phyloP scores from a whole-genome alignment of 2,329 filamentous ascomycete genomes.

The Aschersonia sp. region DNA sequence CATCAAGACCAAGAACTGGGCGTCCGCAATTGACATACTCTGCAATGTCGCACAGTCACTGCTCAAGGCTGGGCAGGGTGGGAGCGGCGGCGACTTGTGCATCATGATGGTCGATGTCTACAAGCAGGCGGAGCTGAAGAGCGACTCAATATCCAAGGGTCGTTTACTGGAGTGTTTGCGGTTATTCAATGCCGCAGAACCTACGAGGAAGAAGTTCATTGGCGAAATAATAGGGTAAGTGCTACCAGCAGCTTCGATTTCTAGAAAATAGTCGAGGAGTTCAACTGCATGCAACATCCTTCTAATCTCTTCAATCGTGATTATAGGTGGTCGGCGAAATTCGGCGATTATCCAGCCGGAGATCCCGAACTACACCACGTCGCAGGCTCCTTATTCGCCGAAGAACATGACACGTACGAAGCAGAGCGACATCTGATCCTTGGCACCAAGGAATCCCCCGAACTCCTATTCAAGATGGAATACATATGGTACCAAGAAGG shows the following conservation, averaged over 20 bases:
- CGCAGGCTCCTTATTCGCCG: slow-evolving; percentile 73
- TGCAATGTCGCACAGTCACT: slow-evolving; percentile 72
- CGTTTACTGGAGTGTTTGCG: slow-evolving; percentile 65
- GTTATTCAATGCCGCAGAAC: slow-evolving; percentile 70
- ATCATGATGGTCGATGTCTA: slow-evolving; percentile 83
- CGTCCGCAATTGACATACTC: slow-evolving; percentile 75
- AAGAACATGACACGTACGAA: slow-evolving; percentile 84
- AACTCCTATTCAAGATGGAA: slow-evolving; percentile 67
- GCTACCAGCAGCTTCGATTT: neutral
- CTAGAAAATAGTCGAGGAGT: neutral
- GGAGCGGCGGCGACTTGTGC: slow-evolving; percentile 80
- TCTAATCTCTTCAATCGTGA: neutral
- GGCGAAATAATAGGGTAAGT: slow-evolving; percentile 64
- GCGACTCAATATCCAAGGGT: slow-evolving; percentile 60
- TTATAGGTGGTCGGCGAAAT: slow-evolving; percentile 62
- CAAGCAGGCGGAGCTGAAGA: slow-evolving; percentile 67
- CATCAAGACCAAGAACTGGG: slow-evolving; percentile 74
- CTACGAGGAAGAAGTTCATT: slow-evolving; percentile 85
- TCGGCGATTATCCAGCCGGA: slow-evolving; percentile 75
- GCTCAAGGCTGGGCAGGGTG: slow-evolving; percentile 82
- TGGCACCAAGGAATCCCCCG: slow-evolving; percentile 77
- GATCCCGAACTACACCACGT: slow-evolving; percentile 94
- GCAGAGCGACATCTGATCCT: slow-evolving; percentile 82
- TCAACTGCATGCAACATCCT: too few relatives aligned
- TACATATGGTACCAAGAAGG: slow-evolving; percentile 90